Percentiles rank a stretch among this genome's conserved stretches.
Evolutionary conservation across 768 basidiomycete genomes (phyloP).

Genomic region (Imleria badia): DNA sequence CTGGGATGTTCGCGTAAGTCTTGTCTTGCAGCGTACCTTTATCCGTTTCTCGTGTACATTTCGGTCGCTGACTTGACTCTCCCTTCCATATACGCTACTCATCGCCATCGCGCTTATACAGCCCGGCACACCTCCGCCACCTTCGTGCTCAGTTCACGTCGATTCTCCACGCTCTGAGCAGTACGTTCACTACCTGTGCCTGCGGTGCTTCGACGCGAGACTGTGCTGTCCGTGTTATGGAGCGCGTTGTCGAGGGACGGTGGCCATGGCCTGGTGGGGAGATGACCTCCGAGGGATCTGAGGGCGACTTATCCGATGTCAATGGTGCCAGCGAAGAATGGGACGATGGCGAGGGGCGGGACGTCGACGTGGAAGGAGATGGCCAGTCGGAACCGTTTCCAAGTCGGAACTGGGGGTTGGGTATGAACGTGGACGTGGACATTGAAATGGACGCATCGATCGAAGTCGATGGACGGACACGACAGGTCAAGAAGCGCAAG

Average conservation of each 20-base stretch:
- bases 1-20: constrained; percentile 58
- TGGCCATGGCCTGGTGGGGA: constrained; percentile 34
- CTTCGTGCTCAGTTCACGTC: constrained; percentile 66
- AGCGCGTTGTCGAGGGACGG: constrained; percentile 52
- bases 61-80: constrained; percentile 13
- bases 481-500: constrained; percentile 22
- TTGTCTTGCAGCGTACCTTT: not conserved
- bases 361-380: constrained; percentile 29
- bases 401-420: constrained; percentile 18
- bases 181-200: constrained; percentile 73
- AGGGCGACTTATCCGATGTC: constrained; percentile 17
- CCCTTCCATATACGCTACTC: not conserved
- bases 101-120: constrained; percentile 20
- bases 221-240: constrained; percentile 66
- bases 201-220: constrained; percentile 62
- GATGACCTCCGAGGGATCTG: constrained; percentile 23
- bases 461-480: constrained; percentile 2
- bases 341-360: constrained; percentile 15
- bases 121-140: constrained; percentile 47
- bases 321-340: constrained; percentile 13
- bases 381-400: not conserved
- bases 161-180: constrained; percentile 66
- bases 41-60: not conserved
- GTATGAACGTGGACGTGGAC: constrained; percentile 27
- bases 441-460: constrained; percentile 17